Evolutionary conservation across 148 eudicot genomes (phyloP).

Genomic region (Chenopodium formosanum): DNA sequence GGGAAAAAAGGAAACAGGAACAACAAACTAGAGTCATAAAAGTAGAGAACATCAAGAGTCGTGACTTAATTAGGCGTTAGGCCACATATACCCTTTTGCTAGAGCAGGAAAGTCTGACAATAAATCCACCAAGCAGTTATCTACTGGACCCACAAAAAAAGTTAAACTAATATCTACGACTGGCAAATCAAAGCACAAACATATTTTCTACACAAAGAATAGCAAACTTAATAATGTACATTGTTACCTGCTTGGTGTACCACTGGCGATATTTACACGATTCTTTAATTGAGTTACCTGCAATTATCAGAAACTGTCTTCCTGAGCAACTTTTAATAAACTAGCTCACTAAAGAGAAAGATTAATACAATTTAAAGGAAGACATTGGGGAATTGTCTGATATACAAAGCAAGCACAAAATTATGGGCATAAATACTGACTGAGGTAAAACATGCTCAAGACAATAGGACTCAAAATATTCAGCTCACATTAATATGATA

Average conservation of each 20-base stretch:
- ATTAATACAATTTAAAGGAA: not conserved
- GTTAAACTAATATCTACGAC: not conserved
- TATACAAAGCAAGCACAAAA: not conserved
- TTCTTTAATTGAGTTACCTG: constrained; percentile 70
- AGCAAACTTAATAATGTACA: constrained; percentile 8
- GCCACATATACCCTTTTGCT: too few relatives aligned
- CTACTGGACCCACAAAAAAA: too few relatives aligned
- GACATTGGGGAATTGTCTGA: not conserved
- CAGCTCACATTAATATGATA: not conserved
- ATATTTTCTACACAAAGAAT: not conserved
- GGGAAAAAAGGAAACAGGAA: too few relatives aligned
- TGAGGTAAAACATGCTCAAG: not conserved
- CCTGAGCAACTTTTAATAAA: not conserved
- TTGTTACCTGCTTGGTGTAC: constrained; percentile 87
- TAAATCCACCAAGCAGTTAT: too few relatives aligned
- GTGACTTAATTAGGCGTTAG: too few relatives aligned
- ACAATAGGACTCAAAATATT: not conserved
- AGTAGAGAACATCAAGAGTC: too few relatives aligned
- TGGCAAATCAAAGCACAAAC: not conserved
- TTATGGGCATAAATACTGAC: not conserved
- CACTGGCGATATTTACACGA: constrained; percentile 84
- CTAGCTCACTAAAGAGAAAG: not conserved
- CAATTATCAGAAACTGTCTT: constrained; percentile 3
- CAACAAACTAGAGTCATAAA: too few relatives aligned
- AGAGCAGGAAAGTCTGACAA: too few relatives aligned